Evolutionary conservation across 2,329 filamentous ascomycete species (phyloP), one percentile per base, ranked within the genome.

Genomic region (Phialocephala sp.): DNA sequence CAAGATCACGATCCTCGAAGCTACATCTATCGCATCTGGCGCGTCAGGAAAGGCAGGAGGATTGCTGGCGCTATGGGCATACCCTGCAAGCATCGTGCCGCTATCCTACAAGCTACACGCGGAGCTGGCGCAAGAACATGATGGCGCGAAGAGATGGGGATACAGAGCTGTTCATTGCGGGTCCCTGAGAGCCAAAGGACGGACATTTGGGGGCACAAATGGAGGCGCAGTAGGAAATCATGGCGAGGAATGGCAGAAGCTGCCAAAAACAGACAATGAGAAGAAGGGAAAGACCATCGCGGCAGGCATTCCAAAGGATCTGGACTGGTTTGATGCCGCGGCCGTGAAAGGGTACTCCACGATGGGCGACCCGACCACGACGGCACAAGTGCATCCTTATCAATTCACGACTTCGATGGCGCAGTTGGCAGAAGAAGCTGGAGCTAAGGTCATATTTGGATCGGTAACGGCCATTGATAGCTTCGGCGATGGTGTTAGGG

Each of bases 1-100:
- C 77, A 89, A 84, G 61, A 90, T 98, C 73, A 97, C 91, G 1
- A 83, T 99, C 36, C 84, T 98, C 62, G 95, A 99, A 82, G 93
- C 95, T 0, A 89, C 88, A 2, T 84, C 89, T 54, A 89, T 98
- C 69, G 95, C 95, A 8, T 88, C 92, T n/a, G 94, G 92, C 27
- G 94, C 95, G 43, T 97, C 93, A 9, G 95, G 95, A 47, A 98
- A 97, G 80, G 94, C 95, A 0, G 95, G 95, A 18, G 95, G 95
- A 0, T 83, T 99, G 4, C 84, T 99, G 24, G 95, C 90, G 0
- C 82, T 94, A 18, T 98, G 94, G 93, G 95, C 94, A 0, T 97
- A 97, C 75, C 95, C 95, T 0, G 83, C 82, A 64, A 90, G 87
- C 73, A 87, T 98, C 45, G 94, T 97, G 0, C 92, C 92, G 0